Evolutionary conservation across 1,284 basidiomycete species (phyloP), one percentile per base, ranked within the genome.

Genomic region (Cystobasidium pallidum): DNA sequence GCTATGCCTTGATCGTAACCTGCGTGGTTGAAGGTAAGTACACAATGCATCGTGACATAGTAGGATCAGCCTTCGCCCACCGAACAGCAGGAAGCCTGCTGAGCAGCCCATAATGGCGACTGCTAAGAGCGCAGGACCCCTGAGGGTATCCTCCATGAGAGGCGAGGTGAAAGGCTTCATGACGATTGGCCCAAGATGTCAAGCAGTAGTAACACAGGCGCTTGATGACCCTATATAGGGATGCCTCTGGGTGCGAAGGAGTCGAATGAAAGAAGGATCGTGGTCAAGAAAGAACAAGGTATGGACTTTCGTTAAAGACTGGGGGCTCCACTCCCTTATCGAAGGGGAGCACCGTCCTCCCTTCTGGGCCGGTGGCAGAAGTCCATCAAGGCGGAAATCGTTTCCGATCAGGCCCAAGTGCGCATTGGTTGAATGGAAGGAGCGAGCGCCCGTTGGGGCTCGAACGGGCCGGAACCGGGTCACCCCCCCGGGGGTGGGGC

Each of bases 121-220:
- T 45, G 63, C 74, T 52, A 75, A 73, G 0, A 76, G 72, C 10
- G 73, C 47, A 17, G 45, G 39, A 0, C 75, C 75, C 1, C 45
- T 26, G 32, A 76, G 41, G 26, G 58, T 28, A 1, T 64, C 62
- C 17, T 75, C 75, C n/a, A 67, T 49, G 43, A 71, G 72, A 13
- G 75, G 74, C 24, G 52, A 57, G 1, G 70, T 64, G 66, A 76
- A 74, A 13, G 75, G 75, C 59, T 73, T 73, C 75, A 76, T 76
- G 3, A 8, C 66, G 24, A 30, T 45, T n/a, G 54, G 11, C 10
- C 30, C 54, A 15, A 34, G 7, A 34, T n/a, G 24, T 51, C 28
- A 57, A n/a, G 32, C 13, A 24, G 58, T 24, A 26, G 1, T 4
- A n/a, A 21, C 4, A 26, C 21, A 24, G 49, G 15, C 7, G 49